These are phyloP conservation scores for Pseudogymnoascus sp. DNA, from an alignment of 2,329 filamentous ascomycete species.

Conservation along the genomic window DNA sequence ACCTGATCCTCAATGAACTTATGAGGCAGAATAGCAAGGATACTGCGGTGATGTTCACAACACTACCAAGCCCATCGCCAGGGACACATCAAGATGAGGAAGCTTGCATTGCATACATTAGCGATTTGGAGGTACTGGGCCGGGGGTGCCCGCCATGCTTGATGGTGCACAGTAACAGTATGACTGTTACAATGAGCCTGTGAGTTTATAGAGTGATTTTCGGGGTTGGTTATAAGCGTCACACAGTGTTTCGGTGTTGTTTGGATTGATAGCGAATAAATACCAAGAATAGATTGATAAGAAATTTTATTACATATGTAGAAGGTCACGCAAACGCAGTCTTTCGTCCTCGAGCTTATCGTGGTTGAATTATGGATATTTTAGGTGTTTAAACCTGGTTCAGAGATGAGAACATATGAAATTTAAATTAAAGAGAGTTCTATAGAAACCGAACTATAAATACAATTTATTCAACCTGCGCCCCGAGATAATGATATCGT, in stretches of 20 bases:
- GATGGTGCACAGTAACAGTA: slow-evolving; percentile 78
- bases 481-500: background rate
- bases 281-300: background rate
- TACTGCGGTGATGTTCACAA: slow-evolving; percentile 75
- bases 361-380: no score
- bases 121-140: slow-evolving; percentile 70
- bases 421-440: background rate
- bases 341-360: no score
- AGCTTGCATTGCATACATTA: slow-evolving; percentile 66
- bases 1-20: slow-evolving; percentile 79
- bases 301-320: background rate
- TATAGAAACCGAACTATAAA: background rate
- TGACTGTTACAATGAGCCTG: slow-evolving; percentile 77
- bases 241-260: background rate
- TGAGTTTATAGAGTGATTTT: slow-evolving; percentile 27
- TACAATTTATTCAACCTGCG: background rate
- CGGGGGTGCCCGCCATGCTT: slow-evolving; percentile 67
- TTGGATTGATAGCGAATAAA: slow-evolving; percentile 1
- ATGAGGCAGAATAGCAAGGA: slow-evolving; percentile 60
- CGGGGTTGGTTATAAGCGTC: slow-evolving; percentile 11
- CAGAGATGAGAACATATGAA: background rate
- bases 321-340: background rate
- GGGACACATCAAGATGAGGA: slow-evolving; percentile 64
- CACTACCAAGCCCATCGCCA: slow-evolving; percentile 70
- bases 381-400: no score